phyloP scores from a whole-genome alignment of 345 rosid species.

The Viola odorata region DNA sequence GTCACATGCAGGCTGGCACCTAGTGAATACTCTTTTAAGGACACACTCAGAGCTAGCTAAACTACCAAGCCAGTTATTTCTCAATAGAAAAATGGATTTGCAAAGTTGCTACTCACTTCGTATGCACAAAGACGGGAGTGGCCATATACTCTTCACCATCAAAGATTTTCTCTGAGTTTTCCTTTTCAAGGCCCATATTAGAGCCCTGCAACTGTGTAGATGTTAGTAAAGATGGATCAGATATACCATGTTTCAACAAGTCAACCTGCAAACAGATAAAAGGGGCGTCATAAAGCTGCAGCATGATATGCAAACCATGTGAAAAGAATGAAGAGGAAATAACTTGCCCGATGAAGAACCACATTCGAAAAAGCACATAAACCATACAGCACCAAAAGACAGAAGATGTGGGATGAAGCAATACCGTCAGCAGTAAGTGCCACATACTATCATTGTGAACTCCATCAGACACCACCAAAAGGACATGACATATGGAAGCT shows the following conservation, averaged over 20 bases:
- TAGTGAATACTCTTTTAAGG: neutral
- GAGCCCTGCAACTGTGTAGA: conserved; percentile 40
- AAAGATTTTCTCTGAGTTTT: conserved; percentile 37
- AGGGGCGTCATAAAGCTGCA: neutral
- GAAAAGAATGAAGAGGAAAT: neutral
- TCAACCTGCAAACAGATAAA: conserved; percentile 48
- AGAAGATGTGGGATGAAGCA: conserved; percentile 3
- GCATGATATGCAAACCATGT: neutral
- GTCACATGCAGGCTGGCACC: neutral
- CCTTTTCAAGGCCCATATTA: conserved; percentile 44
- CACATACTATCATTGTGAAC: conserved; percentile 60
- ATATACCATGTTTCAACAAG: conserved; percentile 74
- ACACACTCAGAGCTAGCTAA: neutral
- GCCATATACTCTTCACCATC: conserved; percentile 64
- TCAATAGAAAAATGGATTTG: too few species aligned
- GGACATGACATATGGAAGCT: conserved; percentile 71
- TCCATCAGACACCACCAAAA: conserved; percentile 81
- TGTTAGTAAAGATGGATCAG: conserved; percentile 65
- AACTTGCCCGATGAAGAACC: too few species aligned
- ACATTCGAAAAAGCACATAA: too few species aligned
- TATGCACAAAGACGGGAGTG: conserved; percentile 68
- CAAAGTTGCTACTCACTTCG: conserved; percentile 46
- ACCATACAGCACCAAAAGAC: neutral
- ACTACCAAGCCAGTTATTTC: neutral
- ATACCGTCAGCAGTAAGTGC: conserved; percentile 64